Percentiles rank a stretch among this genome's conserved stretches.
Conservation (phyloP, 306 rosid species). For the Vigna nakashimae region DNA sequence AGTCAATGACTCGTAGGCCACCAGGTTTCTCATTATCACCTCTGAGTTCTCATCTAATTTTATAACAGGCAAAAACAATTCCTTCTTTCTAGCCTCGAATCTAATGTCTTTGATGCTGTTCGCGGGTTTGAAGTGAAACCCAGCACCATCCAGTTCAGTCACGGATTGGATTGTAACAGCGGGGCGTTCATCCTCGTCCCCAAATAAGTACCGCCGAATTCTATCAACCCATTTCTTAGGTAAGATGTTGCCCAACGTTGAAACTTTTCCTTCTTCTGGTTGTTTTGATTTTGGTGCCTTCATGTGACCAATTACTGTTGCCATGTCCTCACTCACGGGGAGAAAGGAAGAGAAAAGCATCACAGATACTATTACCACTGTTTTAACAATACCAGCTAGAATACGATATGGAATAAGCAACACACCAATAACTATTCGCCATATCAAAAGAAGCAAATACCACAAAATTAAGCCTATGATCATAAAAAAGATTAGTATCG, state of each 20-base stretch:
- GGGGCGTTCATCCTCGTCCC: not conserved
- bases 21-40: not conserved
- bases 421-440: not conserved
- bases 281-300: not conserved
- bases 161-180: not conserved
- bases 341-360: not conserved
- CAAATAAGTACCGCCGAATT: not conserved
- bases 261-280: too few relatives aligned
- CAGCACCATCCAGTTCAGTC: slow-evolving; percentile 11
- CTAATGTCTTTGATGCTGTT: not conserved
- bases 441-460: not conserved
- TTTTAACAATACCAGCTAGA: not conserved
- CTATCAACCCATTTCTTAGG: not conserved
- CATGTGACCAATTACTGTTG: too few relatives aligned
- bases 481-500: not conserved
- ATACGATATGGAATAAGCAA: not conserved
- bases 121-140: not conserved
- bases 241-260: not conserved
- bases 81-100: not conserved
- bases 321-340: not conserved
- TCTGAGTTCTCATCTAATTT: not conserved
- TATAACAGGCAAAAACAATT: slow-evolving; percentile 29
- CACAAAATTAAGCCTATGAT: not conserved
- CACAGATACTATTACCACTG: not conserved
- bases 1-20: not conserved